Evolutionary conservation across 202 grass and related monocot species (phyloP), one percentile per base, ranked within the genome.

Genomic region (Miscanthus sacchariflorus): DNA sequence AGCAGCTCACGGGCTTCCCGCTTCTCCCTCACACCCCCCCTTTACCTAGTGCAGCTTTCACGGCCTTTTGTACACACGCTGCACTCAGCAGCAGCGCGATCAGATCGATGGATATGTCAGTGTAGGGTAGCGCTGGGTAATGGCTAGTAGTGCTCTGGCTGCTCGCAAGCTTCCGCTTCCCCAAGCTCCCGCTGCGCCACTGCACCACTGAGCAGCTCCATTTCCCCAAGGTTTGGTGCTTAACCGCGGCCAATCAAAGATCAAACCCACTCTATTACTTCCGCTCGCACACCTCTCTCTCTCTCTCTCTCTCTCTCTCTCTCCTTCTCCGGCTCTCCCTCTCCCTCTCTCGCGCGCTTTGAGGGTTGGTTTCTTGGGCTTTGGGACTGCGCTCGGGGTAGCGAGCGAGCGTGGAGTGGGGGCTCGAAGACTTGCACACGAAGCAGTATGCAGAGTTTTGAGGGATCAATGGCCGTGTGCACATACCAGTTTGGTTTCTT

Each of bases 1-100:
- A 52, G 49, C 83, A 10, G 48, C 71, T 91, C 89, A 91, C 89
- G 89, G 85, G 89, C 89, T 69, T 76, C 85, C 84, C 69, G 89
- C 68, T 73, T 80, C n/a, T 71, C 9, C 39, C 82, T 36, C 81
- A 63, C 77, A 27, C 67, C 44, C 4, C 8, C 3, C 7, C 48
- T 79, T 83, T 45, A 61, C 44, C 65, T 35, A 76, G 63, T 28
- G 52, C 54, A 43, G 56, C 73, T 77, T 74, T 65, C 82, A 15
- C 70, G 48, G 83, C 67, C 89, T 87, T 90, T 87, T 82, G 88
- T 90, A 86, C 77, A 89, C 68, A 72, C 65, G 10, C 80, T 2
- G 40, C 48, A 25, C 11, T 19, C 13, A 12, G 23, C 79, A 17
- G 46, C 38, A 46, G 72, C 45, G 42, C 40, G 84, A 44, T 71